Percentiles rank a stretch among this genome's conserved stretches.
These are phyloP conservation scores for Saturnispora quitensis DNA, from an alignment of 805 yeast genomes.

Conservation along the genomic window DNA sequence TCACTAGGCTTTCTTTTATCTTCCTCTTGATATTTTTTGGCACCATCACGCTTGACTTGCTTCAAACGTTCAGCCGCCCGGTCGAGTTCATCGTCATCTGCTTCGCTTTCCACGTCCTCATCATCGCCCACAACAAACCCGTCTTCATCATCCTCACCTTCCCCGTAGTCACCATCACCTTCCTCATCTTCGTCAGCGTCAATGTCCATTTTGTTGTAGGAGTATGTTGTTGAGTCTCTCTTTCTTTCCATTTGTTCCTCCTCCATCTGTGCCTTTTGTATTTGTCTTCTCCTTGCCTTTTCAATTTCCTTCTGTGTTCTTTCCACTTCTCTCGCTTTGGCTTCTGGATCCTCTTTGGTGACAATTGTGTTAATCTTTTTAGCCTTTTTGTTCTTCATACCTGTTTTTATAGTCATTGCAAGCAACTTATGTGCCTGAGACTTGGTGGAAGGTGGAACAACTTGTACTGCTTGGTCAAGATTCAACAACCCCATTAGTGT, in stretches of 20 bases:
- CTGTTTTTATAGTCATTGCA: slow-evolving; percentile 56
- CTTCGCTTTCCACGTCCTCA: slow-evolving; percentile 24
- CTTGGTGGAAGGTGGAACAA: slow-evolving; percentile 85
- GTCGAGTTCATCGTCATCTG: slow-evolving; percentile 33
- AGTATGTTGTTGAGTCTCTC: slow-evolving; percentile 21
- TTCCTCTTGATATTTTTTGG: slow-evolving; percentile 39
- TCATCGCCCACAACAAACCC: slow-evolving; percentile 31
- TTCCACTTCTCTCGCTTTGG: slow-evolving; percentile 58
- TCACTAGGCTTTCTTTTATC: slow-evolving; percentile 41
- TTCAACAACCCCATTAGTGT: slow-evolving; percentile 61
- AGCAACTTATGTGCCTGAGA: slow-evolving; percentile 75
- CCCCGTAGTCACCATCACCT: slow-evolving; percentile 12
- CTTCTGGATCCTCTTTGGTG: slow-evolving; percentile 55
- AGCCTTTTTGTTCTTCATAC: slow-evolving; percentile 35
- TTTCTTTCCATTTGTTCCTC: slow-evolving; percentile 48
- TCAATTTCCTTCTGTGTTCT: slow-evolving; percentile 55
- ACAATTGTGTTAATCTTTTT: slow-evolving; percentile 44
- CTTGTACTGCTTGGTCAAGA: slow-evolving; percentile 55
- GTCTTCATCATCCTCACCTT: slow-evolving; percentile 24
- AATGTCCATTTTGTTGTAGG: slow-evolving; percentile 36
- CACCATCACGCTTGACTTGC: slow-evolving; percentile 47
- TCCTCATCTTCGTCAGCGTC: slow-evolving; percentile 26
- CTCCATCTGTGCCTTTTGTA: slow-evolving; percentile 41
- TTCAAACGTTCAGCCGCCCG: slow-evolving; percentile 52
- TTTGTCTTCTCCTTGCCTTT: slow-evolving; percentile 55